Conservation (phyloP, 2,329 filamentous ascomycete species). For the Microcera coccophila region DNA sequence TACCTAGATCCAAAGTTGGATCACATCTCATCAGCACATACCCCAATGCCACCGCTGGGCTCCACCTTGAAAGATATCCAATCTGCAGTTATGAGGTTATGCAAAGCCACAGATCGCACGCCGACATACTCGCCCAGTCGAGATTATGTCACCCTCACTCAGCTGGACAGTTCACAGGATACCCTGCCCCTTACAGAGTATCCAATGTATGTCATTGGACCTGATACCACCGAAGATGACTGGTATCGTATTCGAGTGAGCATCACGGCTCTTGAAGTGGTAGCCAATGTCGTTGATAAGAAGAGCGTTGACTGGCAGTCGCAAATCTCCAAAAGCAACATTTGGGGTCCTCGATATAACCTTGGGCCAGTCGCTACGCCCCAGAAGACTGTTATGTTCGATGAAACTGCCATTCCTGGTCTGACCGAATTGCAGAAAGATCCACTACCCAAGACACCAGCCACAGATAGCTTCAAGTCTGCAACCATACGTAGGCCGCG, state of each 20-base stretch:
- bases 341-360: constrained; percentile 23
- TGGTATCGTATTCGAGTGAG: constrained; percentile 23
- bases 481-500: background rate
- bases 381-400: background rate
- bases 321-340: constrained; percentile 12
- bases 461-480: background rate
- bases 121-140: background rate
- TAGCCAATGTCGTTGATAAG: constrained; percentile 7
- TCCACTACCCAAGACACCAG: background rate
- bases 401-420: background rate
- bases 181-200: constrained; percentile 2
- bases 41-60: background rate
- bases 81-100: background rate
- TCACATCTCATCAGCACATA: background rate
- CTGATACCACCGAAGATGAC: constrained; percentile 14
- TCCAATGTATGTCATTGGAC: constrained; percentile 15
- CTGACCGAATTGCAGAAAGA: background rate
- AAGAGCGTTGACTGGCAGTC: constrained; percentile 15
- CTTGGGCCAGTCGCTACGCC: background rate
- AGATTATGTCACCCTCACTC: constrained; percentile 15
- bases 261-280: constrained; percentile 13
- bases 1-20: background rate
- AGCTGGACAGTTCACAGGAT: constrained; percentile 4
- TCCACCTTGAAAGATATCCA: background rate
- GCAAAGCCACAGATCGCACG: background rate